A percentile compares a stretch with the other conserved stretches of the same genome.
Conservation (phyloP, 176 grass and related monocot genomes). For the Alopecurus myosuroides region DNA sequence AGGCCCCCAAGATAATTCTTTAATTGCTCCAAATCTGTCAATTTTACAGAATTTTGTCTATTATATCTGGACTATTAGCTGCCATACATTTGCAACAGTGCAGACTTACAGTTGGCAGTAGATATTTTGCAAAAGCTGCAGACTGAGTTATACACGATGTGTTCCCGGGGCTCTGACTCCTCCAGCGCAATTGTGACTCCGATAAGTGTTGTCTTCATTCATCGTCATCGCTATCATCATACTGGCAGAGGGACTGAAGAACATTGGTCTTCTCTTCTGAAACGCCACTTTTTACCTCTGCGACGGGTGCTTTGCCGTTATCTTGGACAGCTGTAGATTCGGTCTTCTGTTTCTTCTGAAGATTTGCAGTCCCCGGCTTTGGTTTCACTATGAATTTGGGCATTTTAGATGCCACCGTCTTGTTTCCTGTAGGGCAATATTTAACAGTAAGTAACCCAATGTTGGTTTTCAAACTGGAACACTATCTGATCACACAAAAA, state of each 20-base stretch:
- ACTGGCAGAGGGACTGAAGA: constrained; percentile 48
- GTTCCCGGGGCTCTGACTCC: background rate
- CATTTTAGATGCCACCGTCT: constrained; percentile 30
- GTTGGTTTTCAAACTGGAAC: constrained; percentile 5
- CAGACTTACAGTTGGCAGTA: background rate
- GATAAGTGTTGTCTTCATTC: background rate
- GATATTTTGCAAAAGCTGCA: background rate
- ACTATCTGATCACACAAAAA: background rate
- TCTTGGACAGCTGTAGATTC: background rate
- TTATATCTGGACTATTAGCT: background rate
- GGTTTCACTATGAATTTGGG: constrained; percentile 48
- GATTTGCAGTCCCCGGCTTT: constrained; percentile 6
- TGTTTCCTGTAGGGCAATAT: constrained; percentile 19
- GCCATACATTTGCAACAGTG: background rate
- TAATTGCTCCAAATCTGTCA: background rate
- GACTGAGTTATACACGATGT: background rate
- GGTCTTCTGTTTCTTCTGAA: constrained; percentile 27
- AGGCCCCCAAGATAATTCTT: background rate
- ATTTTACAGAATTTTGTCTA: background rate
- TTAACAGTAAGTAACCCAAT: constrained; percentile 9
- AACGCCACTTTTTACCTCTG: background rate
- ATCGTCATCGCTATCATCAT: constrained; percentile 42
- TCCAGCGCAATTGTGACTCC: background rate
- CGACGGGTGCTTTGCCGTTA: background rate
- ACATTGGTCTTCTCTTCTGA: constrained; percentile 27